phyloP scores from a whole-genome alignment of 805 yeast genomes.

The Metschnikowia borealis region DNA sequence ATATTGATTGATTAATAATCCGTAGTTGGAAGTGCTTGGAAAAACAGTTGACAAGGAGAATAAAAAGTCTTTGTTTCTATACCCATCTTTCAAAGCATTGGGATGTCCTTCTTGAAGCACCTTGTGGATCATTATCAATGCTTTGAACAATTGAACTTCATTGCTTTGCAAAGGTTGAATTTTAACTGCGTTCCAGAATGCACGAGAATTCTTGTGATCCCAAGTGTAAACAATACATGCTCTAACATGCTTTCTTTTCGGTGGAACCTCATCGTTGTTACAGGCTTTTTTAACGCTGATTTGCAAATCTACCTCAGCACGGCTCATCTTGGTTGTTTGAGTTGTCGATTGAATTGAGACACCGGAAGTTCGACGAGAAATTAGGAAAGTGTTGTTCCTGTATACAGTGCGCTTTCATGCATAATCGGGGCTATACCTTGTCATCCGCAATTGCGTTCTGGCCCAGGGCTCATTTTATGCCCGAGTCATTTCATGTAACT shows the following conservation, averaged over 20 bases:
- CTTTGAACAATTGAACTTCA: slow-evolving; percentile 81
- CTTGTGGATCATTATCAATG: slow-evolving; percentile 80
- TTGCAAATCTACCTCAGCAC: slow-evolving; percentile 45
- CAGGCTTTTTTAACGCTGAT: slow-evolving; percentile 78
- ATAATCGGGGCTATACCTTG: slow-evolving; percentile 1
- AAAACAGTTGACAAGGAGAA: slow-evolving; percentile 62
- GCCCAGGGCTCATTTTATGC: neutral
- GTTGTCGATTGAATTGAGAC: neutral
- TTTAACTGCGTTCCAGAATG: slow-evolving; percentile 82
- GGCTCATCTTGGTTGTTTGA: slow-evolving; percentile 28
- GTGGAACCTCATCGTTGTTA: slow-evolving; percentile 80
- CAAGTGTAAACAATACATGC: slow-evolving; percentile 94
- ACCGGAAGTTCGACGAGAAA: slow-evolving; percentile 6
- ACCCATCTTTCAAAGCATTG: slow-evolving; percentile 74
- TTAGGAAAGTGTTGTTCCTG: neutral
- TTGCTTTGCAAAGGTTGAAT: slow-evolving; percentile 75
- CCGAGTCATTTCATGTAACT: neutral
- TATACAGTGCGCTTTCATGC: neutral
- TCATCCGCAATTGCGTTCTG: neutral
- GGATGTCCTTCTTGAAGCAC: slow-evolving; percentile 98
- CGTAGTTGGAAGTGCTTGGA: slow-evolving; percentile 50
- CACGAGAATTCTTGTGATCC: slow-evolving; percentile 84
- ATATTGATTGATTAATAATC: slow-evolving; percentile 73
- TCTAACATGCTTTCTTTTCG: slow-evolving; percentile 93
- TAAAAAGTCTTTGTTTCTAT: slow-evolving; percentile 72